Evolutionary conservation across 306 rosid species (phyloP).

Genomic region (Biancaea sappan): DNA sequence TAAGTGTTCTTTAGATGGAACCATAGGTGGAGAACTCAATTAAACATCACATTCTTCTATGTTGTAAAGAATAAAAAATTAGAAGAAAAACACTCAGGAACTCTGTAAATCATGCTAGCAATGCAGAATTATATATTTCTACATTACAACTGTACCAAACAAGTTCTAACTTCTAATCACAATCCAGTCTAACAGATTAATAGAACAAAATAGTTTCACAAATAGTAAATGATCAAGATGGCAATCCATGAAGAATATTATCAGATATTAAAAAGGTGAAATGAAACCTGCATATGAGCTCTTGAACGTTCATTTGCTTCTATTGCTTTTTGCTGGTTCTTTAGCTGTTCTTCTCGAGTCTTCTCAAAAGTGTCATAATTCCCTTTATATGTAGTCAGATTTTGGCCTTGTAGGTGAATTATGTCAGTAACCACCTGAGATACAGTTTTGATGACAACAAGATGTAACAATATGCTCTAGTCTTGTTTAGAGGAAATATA

Average conservation of each 20-base stretch:
- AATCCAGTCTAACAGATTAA: neutral
- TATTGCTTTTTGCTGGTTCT: conserved; percentile 88
- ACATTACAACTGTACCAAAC: neutral
- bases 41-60: neutral
- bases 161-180: conserved; percentile 7
- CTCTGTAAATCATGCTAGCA: conserved; percentile 1
- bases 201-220: neutral
- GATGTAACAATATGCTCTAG: conserved; percentile 7
- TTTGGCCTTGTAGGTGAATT: conserved; percentile 87
- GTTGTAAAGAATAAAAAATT: neutral
- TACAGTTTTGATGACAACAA: conserved; percentile 28
- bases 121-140: conserved; percentile 13
- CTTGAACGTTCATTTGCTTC: conserved; percentile 92
- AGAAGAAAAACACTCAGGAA: neutral
- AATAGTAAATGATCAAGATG: conserved; percentile 1
- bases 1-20: neutral
- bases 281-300: conserved; percentile 89
- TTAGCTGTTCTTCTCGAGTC: conserved; percentile 85
- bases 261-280: neutral
- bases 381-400: conserved; percentile 73
- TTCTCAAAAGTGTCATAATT: conserved; percentile 91
- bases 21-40: neutral
- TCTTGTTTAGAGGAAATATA: conserved; percentile 19
- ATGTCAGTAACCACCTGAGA: conserved; percentile 91
- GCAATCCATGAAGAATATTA: neutral